These are phyloP conservation scores for Actinomortierella wolfii DNA, from an alignment of 371 early-diverging fungal genomes.

Conservation along the genomic window DNA sequence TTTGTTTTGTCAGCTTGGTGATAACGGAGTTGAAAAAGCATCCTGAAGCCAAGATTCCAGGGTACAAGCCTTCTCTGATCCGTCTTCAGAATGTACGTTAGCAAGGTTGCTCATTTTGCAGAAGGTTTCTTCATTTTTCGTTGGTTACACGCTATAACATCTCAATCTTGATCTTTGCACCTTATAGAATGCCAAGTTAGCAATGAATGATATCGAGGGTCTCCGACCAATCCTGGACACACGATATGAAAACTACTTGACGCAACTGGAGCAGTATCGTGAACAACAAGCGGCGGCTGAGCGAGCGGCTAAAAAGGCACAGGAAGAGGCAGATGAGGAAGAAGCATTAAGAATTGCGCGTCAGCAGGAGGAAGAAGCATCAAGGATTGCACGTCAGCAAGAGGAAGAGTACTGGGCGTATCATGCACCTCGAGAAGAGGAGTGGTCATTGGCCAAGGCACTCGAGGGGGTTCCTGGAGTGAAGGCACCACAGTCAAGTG, in stretches of 20 bases:
- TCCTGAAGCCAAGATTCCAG: constrained; percentile 49
- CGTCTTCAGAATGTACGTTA: constrained; percentile 44
- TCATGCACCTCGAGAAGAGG: constrained; percentile 8
- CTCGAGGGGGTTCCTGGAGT: constrained; percentile 36
- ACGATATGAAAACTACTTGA: constrained; percentile 23
- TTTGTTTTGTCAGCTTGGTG: constrained; percentile 50
- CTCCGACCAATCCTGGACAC: constrained; percentile 28
- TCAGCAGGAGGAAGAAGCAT: constrained; percentile 5
- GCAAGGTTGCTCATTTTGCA: neutral
- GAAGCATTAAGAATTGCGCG: constrained; percentile 16
- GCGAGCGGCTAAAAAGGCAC: constrained; percentile 4
- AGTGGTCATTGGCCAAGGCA: constrained; percentile 37
- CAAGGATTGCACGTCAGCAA: constrained; percentile 2
- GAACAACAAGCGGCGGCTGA: constrained; percentile 14
- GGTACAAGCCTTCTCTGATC: constrained; percentile 43
- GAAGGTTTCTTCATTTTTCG: neutral
- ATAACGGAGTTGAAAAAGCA: constrained; percentile 59
- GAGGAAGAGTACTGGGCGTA: constrained; percentile 21
- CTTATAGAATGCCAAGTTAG: constrained; percentile 15
- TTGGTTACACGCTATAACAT: neutral
- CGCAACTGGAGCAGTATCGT: constrained; percentile 5
- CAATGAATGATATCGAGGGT: constrained; percentile 21
- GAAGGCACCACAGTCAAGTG: neutral
- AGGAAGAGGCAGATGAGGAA: constrained; percentile 8
- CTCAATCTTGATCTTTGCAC: neutral